Conservation (phyloP, 306 rosid species). For the Castanopsis chinensis region DNA sequence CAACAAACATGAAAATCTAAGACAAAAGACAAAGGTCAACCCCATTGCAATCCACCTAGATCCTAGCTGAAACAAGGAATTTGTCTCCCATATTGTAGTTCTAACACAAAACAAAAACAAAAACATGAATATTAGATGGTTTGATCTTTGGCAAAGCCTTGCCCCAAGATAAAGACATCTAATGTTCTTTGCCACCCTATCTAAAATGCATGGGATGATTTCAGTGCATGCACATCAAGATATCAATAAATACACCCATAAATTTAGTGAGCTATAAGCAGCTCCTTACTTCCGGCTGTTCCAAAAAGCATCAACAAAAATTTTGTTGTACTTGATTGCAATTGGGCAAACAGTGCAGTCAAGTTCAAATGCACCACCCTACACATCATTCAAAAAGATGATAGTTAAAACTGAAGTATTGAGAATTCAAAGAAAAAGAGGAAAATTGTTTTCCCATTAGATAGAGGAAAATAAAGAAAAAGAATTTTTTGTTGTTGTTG, state of each 20-base stretch:
- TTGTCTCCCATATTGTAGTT: background rate
- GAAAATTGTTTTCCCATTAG: background rate
- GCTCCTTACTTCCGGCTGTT: constrained; percentile 89
- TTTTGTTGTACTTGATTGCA: constrained; percentile 95
- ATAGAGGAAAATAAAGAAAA: background rate
- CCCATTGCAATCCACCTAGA: background rate
- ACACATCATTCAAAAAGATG: constrained; percentile 21
- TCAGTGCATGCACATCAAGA: background rate
- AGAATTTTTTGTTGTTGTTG: background rate
- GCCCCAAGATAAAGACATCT: background rate
- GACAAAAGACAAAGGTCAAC: background rate
- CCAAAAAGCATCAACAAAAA: constrained; percentile 98
- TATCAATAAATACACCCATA: background rate
- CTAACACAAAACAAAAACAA: background rate
- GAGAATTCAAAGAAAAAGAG: constrained; percentile 2
- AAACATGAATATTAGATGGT: background rate
- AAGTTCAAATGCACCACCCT: constrained; percentile 97
- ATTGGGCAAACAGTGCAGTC: constrained; percentile 91
- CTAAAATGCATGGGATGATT: background rate
- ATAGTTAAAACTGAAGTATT: constrained; percentile 13
- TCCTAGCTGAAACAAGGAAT: constrained; percentile 4
- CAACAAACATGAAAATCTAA: background rate
- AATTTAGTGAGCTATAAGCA: constrained; percentile 19
- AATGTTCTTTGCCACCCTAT: background rate
- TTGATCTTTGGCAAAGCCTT: background rate